Base-by-base conservation (phyloP, 768 basidiomycete genomes). In the Kondoa subrosea region DNA sequence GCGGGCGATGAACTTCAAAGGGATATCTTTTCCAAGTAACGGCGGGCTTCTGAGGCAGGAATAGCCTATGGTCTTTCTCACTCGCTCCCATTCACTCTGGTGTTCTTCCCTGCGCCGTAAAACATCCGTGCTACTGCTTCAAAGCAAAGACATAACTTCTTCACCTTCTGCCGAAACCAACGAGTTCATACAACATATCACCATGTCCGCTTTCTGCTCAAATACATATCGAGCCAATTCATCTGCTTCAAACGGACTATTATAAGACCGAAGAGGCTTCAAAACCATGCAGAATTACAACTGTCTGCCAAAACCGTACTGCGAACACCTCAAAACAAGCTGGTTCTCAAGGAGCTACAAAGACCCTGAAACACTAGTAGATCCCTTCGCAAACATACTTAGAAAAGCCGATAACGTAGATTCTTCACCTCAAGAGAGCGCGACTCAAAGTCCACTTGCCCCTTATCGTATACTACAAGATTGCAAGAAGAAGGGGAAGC, bases 261-360 rank as follows among this genome's bases (percentile, higher is more conserved):
- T 63, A 32, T 73, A 2, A 27, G 29, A 21, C 21, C 33, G 25
- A 3, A 12, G 34, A n/a, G 59, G 57, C 15, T 61, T 65, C 4
- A 74, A 32, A 60, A 73, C 74, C 74, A 74, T 74, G 57, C 74
- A 74, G 59, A 74, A n/a, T n/a, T n/a, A n/a, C n/a, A n/a, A n/a
- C n/a, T n/a, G n/a, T n/a, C n/a, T n/a, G n/a, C n/a, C n/a, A n/a
- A n/a, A n/a, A n/a, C n/a, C n/a, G n/a, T n/a, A n/a, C n/a, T n/a
- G n/a, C n/a, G n/a, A n/a, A n/a, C n/a, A n/a, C n/a, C n/a, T n/a
- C n/a, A n/a, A n/a, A n/a, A n/a, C n/a, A n/a, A n/a, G n/a, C n/a
- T n/a, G n/a, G n/a, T n/a, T n/a, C n/a, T n/a, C n/a, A n/a, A n/a
- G n/a, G n/a, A n/a, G n/a, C n/a, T n/a, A n/a, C n/a, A n/a, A n/a